phyloP scores from a whole-genome alignment of 2,329 filamentous ascomycete genomes.

The Canariomyces notabilis region DNA sequence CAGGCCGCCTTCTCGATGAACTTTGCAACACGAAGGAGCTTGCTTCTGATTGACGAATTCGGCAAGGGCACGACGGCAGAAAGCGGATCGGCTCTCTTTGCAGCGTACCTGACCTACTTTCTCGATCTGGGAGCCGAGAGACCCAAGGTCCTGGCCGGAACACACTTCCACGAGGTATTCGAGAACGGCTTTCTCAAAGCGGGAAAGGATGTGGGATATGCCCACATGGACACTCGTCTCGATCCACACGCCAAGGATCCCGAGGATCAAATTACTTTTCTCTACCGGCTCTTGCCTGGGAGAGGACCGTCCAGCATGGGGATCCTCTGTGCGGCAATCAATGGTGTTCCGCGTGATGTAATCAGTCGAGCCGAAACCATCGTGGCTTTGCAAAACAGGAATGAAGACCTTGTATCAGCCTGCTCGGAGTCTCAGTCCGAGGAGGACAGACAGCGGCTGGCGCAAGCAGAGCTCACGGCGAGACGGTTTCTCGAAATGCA shows the following conservation, averaged over 20 bases:
- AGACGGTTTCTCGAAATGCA: constrained; percentile 49
- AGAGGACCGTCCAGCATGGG: constrained; percentile 79
- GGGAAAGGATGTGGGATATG: constrained; percentile 51
- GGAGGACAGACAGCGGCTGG: constrained; percentile 60
- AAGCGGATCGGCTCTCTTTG: constrained; percentile 55
- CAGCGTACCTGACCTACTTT: constrained; percentile 55
- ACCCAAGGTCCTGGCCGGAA: constrained; percentile 57
- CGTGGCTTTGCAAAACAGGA: constrained; percentile 59
- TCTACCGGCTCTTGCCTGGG: constrained; percentile 66
- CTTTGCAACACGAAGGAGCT: constrained; percentile 67
- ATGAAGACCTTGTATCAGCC: constrained; percentile 69
- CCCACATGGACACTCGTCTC: constrained; percentile 66
- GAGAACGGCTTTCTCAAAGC: constrained; percentile 53
- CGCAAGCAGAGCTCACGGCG: constrained; percentile 59
- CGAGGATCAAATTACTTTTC: constrained; percentile 63
- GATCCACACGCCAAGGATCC: constrained; percentile 45
- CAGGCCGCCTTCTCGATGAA: constrained; percentile 75
- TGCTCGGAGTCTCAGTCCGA: constrained; percentile 65
- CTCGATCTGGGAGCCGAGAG: constrained; percentile 39
- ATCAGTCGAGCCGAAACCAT: constrained; percentile 73
- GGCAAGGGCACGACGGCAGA: constrained; percentile 57
- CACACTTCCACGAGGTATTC: constrained; percentile 68
- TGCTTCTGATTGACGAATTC: constrained; percentile 93
- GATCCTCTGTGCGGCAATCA: constrained; percentile 77
- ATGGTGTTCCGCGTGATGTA: constrained; percentile 69